phyloP scores from a whole-genome alignment of 1,139 yeast species.

The Wickerhamomyces sp. region DNA sequence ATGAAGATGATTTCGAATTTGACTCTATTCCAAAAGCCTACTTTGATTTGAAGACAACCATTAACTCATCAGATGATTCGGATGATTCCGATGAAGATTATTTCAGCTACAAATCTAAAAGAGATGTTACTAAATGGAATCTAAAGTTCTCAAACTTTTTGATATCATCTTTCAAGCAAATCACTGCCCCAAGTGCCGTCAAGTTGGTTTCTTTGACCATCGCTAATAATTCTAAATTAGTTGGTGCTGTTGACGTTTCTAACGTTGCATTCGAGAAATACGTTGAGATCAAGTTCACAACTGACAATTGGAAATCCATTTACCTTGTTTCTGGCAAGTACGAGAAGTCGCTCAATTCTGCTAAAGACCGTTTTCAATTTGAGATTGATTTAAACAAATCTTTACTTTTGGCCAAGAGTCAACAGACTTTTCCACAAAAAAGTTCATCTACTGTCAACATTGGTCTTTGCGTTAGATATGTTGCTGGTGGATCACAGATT shows the following conservation, averaged over 20 bases:
- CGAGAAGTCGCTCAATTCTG: slow-evolving; percentile 42
- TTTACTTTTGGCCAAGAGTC: slow-evolving; percentile 14
- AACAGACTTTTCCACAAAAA: slow-evolving; percentile 5
- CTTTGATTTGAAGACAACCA: slow-evolving; percentile 14
- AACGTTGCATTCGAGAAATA: slow-evolving; percentile 50
- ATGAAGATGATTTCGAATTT: slow-evolving; percentile 6
- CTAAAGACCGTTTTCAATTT: slow-evolving; percentile 38
- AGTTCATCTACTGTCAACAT: slow-evolving; percentile 8
- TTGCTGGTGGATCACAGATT: slow-evolving; percentile 12
- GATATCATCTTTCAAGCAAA: slow-evolving; percentile 15
- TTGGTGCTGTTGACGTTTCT: slow-evolving; percentile 56
- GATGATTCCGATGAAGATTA: slow-evolving; percentile 19
- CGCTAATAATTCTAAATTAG: slow-evolving; percentile 36
- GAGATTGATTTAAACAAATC: slow-evolving; percentile 19
- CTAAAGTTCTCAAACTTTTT: slow-evolving; percentile 15
- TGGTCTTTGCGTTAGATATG: slow-evolving; percentile 21
- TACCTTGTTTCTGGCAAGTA: slow-evolving; percentile 47
- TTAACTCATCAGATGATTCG: slow-evolving; percentile 15
- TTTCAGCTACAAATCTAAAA: slow-evolving; percentile 10
- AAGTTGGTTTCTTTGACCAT: slow-evolving; percentile 35
- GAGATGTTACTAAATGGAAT: slow-evolving; percentile 15
- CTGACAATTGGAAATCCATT: slow-evolving; percentile 51
- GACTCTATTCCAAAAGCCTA: slow-evolving; percentile 14
- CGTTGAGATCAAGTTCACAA: slow-evolving; percentile 46
- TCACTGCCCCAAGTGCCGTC: slow-evolving; percentile 45